A percentile compares a stretch with the other conserved stretches of the same genome.
Evolutionary conservation across 2,329 filamentous ascomycete species (phyloP).

Genomic region (Fusarium heterosporum): DNA sequence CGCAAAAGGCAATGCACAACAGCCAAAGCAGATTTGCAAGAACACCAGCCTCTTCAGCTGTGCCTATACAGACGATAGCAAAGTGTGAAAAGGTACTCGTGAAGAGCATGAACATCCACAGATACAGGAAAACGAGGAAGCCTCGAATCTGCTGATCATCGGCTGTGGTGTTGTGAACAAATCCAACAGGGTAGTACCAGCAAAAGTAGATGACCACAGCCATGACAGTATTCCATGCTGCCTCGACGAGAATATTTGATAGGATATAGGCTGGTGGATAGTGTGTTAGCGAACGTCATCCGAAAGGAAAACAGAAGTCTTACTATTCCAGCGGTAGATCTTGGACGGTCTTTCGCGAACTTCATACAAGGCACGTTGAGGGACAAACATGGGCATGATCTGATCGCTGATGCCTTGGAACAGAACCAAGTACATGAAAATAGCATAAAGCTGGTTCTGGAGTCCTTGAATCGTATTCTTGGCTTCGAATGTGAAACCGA

Average conservation of each 20-base stretch:
- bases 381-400: conserved; percentile 78
- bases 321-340: conserved; percentile 61
- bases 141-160: conserved; percentile 40
- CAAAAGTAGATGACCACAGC: conserved; percentile 43
- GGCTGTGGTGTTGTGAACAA: conserved; percentile 42
- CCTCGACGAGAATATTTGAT: conserved; percentile 44
- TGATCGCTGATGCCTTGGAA: conserved; percentile 70
- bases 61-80: conserved; percentile 39
- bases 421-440: conserved; percentile 77
- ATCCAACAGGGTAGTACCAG: conserved; percentile 48
- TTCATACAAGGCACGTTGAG: conserved; percentile 74
- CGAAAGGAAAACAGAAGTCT: neutral
- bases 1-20: conserved; percentile 45
- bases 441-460: conserved; percentile 75
- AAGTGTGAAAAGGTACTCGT: conserved; percentile 46
- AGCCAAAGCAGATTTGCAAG: conserved; percentile 56
- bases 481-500: conserved; percentile 74
- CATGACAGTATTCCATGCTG: conserved; percentile 43
- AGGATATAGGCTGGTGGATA: conserved; percentile 39
- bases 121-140: conserved; percentile 44
- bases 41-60: conserved; percentile 43
- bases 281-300: neutral
- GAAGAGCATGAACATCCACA: conserved; percentile 46
- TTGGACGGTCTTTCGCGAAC: conserved; percentile 75
- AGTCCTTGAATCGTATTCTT: conserved; percentile 68